Evolutionary conservation across 306 rosid species (phyloP), one percentile per base, ranked within the genome.

Genomic region (Quercus aquifolioides): DNA sequence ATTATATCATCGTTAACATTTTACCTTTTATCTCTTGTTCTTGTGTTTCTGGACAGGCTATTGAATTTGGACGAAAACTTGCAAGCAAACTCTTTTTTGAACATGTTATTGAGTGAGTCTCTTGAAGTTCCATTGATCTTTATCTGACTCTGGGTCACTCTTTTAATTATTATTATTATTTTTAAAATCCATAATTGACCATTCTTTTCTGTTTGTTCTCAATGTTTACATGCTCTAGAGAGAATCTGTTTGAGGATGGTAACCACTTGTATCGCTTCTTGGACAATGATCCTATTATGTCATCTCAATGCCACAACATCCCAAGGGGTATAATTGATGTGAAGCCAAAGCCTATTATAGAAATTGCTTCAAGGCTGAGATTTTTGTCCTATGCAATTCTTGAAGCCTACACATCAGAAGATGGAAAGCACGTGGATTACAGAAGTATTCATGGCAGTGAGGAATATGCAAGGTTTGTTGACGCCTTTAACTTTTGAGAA

Each of bases 1-100:
- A 43, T 63, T 43, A 14, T 70, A 52, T 18, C 75, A 73, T 43
- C 60, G 69, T 13, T 81, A 68, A 31, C 30, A 63, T 56, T 69
- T 67, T 62, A 30, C 41, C 59, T 68, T 73, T 68, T 59, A 20
- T 67, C 74, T 73, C 72, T 76, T 69, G 71, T 83, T 71, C 46
- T 83, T 86, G 41, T 82, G 79, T 81, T 71, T 64, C 73, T 87
- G 63, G 74, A 74, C 88, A 92, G 98, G 98, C 96, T 70, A 74
- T 91, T 73, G 94, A 90, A 71, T 92, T 89, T 90, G 99, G 92
- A 71, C 94, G 92, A 76, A 91, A 91, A 87, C 97, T 95, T 78
- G 95, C 95, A n/a, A 83, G 80, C 78, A 84, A 92, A 81, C 84
- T 86, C 71, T 92, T 95, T 82, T 89, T 92, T 79, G 86, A 86